These are phyloP conservation scores for Picochlorum sp. DNA, from an alignment of 139 green algal genomes.

Conservation along the genomic window DNA sequence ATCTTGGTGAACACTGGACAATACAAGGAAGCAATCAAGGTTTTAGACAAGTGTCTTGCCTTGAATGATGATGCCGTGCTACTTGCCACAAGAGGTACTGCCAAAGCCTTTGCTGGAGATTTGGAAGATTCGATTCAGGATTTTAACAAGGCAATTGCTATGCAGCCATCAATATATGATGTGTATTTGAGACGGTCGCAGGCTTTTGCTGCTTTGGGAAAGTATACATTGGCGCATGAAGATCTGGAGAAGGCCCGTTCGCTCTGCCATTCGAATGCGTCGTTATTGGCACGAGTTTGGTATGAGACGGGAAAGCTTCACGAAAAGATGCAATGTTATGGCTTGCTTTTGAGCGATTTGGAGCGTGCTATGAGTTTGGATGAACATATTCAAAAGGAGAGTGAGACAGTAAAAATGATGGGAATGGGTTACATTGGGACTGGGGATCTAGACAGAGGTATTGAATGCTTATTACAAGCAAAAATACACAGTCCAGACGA, in stretches of 20 bases:
- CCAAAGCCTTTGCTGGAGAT: slow-evolving; percentile 46
- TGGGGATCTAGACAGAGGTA: slow-evolving; percentile 61
- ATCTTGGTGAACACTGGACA: slow-evolving; percentile 48
- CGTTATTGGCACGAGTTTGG: slow-evolving; percentile 46
- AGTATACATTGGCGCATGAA: slow-evolving; percentile 37
- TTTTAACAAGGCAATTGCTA: slow-evolving; percentile 60
- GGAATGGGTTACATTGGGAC: slow-evolving; percentile 43
- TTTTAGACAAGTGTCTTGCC: slow-evolving; percentile 54
- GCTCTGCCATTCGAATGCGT: slow-evolving; percentile 18
- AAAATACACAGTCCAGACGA: slow-evolving; percentile 39
- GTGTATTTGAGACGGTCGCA: slow-evolving; percentile 68
- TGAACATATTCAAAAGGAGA: slow-evolving; percentile 32
- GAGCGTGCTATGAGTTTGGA: slow-evolving; percentile 22
- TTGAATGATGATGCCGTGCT: too few species aligned
- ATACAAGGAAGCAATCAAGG: slow-evolving; percentile 36
- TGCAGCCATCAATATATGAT: slow-evolving; percentile 55
- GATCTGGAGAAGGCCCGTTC: slow-evolving; percentile 43
- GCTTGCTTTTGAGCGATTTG: slow-evolving; percentile 62
- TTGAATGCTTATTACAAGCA: slow-evolving; percentile 46
- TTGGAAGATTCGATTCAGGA: slow-evolving; percentile 62
- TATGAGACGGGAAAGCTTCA: slow-evolving; percentile 46
- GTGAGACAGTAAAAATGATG: slow-evolving; percentile 48
- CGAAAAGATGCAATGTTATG: too few species aligned
- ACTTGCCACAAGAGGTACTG: slow-evolving; percentile 62
- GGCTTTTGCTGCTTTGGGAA: slow-evolving; percentile 53